Conservation (phyloP, 2,329 filamentous ascomycete genomes). For the Dothiorella sarmentorum region DNA sequence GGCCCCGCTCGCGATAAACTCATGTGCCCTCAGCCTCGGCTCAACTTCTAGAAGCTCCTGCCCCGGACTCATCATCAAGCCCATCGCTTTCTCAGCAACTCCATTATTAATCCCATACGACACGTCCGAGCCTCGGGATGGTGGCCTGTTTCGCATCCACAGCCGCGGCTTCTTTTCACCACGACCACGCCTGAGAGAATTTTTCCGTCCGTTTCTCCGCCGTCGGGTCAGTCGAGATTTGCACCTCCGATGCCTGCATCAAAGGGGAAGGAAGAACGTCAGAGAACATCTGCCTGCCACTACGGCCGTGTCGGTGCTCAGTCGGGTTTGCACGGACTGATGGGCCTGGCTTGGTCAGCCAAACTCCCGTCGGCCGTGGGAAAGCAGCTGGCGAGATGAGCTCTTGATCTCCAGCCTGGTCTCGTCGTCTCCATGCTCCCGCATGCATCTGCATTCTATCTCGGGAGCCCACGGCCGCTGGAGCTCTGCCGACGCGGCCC, state of each 20-base stretch:
- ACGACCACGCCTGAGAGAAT: too few relatives aligned
- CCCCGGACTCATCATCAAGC: constrained; percentile 2
- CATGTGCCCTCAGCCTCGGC: not conserved
- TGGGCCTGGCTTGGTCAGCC: not conserved
- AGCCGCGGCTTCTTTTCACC: not conserved
- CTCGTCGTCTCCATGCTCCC: not conserved
- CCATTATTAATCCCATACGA: not conserved
- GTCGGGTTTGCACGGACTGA: not conserved
- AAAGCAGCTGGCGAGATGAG: not conserved
- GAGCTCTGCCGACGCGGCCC: constrained; percentile 3
- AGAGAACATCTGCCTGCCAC: not conserved
- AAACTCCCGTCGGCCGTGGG: not conserved
- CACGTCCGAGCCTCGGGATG: too few relatives aligned
- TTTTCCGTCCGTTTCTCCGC: not conserved
- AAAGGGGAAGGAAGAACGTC: not conserved
- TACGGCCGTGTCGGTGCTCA: constrained; percentile 11
- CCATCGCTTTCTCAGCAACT: constrained; percentile 5
- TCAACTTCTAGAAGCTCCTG: not conserved
- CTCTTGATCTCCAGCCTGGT: not conserved
- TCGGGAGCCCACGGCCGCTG: not conserved
- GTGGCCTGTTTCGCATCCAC: too few relatives aligned
- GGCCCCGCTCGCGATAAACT: constrained; percentile 5
- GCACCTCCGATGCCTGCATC: not conserved
- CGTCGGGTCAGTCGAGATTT: not conserved
- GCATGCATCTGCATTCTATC: not conserved